Conservation (phyloP, 495 filamentous ascomycete genomes). For the Aspergillus steynii region DNA sequence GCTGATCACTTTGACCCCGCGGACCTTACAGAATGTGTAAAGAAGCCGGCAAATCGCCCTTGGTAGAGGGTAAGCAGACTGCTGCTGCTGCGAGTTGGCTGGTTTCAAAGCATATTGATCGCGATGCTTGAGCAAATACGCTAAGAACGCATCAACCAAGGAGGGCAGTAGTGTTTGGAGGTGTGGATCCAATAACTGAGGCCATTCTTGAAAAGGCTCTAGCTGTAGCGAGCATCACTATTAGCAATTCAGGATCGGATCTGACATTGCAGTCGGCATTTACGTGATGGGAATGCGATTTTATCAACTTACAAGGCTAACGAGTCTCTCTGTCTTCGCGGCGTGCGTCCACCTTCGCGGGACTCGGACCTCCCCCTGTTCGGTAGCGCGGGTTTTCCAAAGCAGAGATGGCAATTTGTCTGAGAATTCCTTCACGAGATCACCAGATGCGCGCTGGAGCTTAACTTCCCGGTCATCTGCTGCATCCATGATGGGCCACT, state of each 20-base stretch:
- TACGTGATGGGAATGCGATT: not conserved
- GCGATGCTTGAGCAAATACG: conserved; percentile 53
- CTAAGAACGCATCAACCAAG: conserved; percentile 72
- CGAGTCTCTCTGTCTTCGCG: conserved; percentile 43
- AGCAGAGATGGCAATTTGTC: conserved; percentile 53
- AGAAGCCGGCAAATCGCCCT: conserved; percentile 74
- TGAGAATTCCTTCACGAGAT: conserved; percentile 66
- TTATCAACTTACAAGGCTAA: conserved; percentile 38
- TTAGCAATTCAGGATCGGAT: conserved; percentile 3
- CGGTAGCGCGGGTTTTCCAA: conserved; percentile 33
- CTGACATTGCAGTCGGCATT: conserved; percentile 1
- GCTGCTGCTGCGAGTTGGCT: conserved; percentile 30
- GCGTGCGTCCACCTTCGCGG: conserved; percentile 44
- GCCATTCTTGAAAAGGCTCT: conserved; percentile 93
- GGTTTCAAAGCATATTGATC: conserved; percentile 37
- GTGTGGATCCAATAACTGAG: conserved; percentile 91
- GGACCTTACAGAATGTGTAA: conserved; percentile 91
- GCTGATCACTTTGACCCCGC: conserved; percentile 88
- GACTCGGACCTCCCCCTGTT: conserved; percentile 25
- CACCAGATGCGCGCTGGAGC: conserved; percentile 68
- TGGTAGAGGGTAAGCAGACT: conserved; percentile 55
- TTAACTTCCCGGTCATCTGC: conserved; percentile 67
- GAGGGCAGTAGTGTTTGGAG: conserved; percentile 70
- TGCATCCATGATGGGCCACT: conserved; percentile 43
- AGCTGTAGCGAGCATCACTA: conserved; percentile 51